Evolutionary conservation across 495 filamentous ascomycete genomes (phyloP).

Genomic region (Daldinia childiae): DNA sequence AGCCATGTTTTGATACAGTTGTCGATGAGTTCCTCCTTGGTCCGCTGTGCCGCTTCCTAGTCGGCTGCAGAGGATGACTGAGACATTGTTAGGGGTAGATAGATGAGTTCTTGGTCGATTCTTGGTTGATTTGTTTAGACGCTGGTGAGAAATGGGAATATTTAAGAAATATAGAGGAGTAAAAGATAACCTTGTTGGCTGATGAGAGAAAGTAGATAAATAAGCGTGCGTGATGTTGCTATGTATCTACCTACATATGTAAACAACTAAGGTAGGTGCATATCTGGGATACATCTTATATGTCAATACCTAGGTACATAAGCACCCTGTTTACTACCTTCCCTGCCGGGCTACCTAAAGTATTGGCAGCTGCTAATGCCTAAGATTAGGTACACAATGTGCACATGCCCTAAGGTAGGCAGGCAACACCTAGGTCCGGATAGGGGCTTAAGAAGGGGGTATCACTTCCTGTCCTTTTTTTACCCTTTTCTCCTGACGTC

Average conservation of each 20-base stretch:
- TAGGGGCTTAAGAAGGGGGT: background rate
- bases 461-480: background rate
- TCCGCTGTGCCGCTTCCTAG: constrained; percentile 12
- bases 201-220: background rate
- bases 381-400: no score
- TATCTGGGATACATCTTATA: background rate
- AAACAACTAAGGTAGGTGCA: background rate
- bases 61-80: constrained; percentile 1
- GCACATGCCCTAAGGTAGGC: background rate
- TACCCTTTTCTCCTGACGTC: background rate
- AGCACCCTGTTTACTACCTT: background rate
- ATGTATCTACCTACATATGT: background rate
- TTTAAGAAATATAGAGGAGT: background rate
- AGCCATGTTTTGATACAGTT: constrained; percentile 29
- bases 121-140: background rate
- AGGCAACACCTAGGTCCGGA: background rate
- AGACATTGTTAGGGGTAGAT: constrained; percentile 5
- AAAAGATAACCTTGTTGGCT: no score
- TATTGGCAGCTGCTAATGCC: no score
- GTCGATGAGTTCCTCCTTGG: constrained; percentile 32
- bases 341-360: no score
- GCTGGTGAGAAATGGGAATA: background rate
- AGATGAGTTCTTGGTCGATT: background rate
- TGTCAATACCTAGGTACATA: background rate
- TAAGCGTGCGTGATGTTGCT: background rate